A percentile compares a stretch with the other conserved stretches of the same genome.
phyloP scores from a whole-genome alignment of 768 basidiomycete genomes.

The Lentinula detonsa region DNA sequence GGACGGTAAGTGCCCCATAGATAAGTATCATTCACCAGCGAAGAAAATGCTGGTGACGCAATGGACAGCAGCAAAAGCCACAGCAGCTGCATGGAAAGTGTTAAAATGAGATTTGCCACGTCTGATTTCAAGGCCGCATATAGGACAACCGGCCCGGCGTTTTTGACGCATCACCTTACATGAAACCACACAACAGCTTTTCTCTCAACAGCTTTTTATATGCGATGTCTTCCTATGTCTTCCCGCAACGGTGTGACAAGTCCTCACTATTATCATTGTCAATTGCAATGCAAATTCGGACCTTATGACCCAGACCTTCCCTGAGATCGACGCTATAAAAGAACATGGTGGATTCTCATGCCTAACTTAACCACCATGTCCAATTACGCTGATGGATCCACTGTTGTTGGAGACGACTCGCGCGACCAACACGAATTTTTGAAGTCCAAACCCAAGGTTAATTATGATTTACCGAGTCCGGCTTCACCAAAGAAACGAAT shows the following conservation, averaged over 20 bases:
- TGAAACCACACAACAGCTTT: not conserved
- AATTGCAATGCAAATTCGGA: not conserved
- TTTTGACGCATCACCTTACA: not conserved
- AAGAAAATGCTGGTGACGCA: conserved; percentile 29
- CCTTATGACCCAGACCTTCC: not conserved
- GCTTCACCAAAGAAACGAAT: conserved; percentile 6
- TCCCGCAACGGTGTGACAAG: no score
- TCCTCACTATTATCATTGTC: not conserved
- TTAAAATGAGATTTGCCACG: not conserved
- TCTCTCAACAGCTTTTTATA: not conserved
- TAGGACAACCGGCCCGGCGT: not conserved
- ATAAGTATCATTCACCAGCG: conserved; percentile 44
- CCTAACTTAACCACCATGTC: conserved; percentile 17
- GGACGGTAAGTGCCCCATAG: conserved; percentile 89
- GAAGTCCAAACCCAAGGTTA: conserved; percentile 2
- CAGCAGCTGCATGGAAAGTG: conserved; percentile 31
- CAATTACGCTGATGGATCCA: conserved; percentile 36
- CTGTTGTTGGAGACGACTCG: conserved; percentile 34
- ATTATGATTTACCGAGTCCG: not conserved
- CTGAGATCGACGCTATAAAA: not conserved
- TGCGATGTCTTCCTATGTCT: not conserved
- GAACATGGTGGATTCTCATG: not conserved
- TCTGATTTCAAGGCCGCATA: not conserved
- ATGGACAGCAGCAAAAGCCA: conserved; percentile 43
- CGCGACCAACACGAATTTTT: conserved; percentile 13